These are phyloP conservation scores for Dryas integrifolia DNA, from an alignment of 331 rosid species.

Conservation along the genomic window DNA sequence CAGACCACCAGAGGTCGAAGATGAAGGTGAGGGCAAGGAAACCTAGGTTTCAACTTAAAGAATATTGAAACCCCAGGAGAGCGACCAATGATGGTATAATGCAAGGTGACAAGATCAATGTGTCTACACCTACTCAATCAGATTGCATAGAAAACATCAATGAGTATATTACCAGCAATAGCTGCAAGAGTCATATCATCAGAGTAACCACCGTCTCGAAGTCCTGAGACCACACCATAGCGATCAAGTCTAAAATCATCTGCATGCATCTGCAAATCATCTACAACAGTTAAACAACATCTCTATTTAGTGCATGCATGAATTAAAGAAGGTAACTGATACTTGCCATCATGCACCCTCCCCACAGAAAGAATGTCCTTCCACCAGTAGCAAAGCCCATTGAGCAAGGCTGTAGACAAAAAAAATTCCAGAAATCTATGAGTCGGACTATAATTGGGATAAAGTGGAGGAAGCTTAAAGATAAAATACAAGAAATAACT, in stretches of 20 bases:
- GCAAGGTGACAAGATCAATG: conserved; percentile 8
- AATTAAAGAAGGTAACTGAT: conserved; percentile 24
- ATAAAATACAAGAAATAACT: neutral
- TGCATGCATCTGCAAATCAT: conserved; percentile 86
- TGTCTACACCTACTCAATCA: neutral
- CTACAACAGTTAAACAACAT: conserved; percentile 22
- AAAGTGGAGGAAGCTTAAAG: neutral
- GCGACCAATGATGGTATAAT: neutral
- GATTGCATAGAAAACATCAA: neutral
- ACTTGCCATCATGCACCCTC: conserved; percentile 99
- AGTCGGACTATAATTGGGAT: conserved; percentile 17
- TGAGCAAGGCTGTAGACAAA: conserved; percentile 81
- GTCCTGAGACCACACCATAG: conserved; percentile 78
- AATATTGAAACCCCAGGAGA: neutral
- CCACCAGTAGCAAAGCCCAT: conserved; percentile 99
- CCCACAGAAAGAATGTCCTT: conserved; percentile 95
- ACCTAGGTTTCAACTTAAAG: neutral
- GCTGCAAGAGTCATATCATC: conserved; percentile 99
- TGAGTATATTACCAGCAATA: conserved; percentile 60
- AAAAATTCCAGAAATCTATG: conserved; percentile 13
- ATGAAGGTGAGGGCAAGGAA: neutral
- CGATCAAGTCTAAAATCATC: conserved; percentile 79
- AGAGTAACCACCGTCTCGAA: conserved; percentile 90
- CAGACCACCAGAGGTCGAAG: too few relatives aligned
- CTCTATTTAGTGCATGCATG: conserved; percentile 10